phyloP scores from a whole-genome alignment of 257 asterid species.

The Solanum etuberosum region DNA sequence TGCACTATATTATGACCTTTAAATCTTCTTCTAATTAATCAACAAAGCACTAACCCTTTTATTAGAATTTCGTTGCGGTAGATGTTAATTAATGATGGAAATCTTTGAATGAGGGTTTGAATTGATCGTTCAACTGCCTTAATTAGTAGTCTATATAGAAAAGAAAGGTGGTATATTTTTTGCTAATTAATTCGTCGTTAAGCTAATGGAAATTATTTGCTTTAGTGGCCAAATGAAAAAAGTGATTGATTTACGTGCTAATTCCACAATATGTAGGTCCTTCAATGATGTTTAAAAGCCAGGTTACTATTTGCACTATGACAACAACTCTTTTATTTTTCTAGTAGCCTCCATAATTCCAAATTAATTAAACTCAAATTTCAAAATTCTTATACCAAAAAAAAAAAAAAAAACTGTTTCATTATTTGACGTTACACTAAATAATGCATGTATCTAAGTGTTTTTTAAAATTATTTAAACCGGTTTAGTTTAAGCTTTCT shows the following conservation, averaged over 20 bases:
- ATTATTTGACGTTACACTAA: background rate
- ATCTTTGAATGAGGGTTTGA: background rate
- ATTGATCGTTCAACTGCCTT: constrained; percentile 19
- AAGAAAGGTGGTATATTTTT: background rate
- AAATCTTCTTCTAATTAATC: background rate
- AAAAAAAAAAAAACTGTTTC: background rate
- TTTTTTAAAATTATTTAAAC: background rate
- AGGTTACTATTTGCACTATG: constrained; percentile 4
- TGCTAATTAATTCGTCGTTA: constrained; percentile 3
- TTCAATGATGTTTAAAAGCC: constrained; percentile 5
- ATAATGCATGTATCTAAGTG: background rate
- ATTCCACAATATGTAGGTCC: constrained; percentile 13
- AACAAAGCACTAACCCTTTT: background rate
- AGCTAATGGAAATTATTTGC: constrained; percentile 11
- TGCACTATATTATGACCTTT: background rate
- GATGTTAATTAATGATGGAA: background rate
- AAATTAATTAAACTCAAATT: background rate
- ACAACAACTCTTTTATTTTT: constrained; percentile 4
- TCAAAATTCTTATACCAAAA: background rate
- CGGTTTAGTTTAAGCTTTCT: background rate
- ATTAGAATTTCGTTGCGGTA: background rate
- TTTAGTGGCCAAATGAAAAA: background rate
- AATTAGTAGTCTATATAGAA: background rate
- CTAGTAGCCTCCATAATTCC: background rate
- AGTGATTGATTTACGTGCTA: constrained; percentile 14